Conservation (phyloP, 148 eudicot species). For the Fallopia convolvulus region DNA sequence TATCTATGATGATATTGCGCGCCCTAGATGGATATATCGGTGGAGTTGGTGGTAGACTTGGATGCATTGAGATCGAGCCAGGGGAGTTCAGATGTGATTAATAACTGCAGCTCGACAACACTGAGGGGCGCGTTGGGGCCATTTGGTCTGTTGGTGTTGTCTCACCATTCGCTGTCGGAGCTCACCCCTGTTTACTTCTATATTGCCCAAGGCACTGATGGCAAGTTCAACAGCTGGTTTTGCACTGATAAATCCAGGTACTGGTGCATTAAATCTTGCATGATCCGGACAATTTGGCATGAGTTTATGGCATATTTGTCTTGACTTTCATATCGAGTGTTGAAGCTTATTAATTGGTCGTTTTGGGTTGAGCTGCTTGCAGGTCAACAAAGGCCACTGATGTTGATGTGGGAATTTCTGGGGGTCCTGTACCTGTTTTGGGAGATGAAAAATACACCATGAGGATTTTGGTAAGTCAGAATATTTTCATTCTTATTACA, state of each 20-base stretch:
- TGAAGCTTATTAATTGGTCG: too few relatives aligned
- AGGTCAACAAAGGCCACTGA: conserved; percentile 65
- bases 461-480: conserved; percentile 49
- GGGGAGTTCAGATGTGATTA: conserved; percentile 26
- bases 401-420: conserved; percentile 52
- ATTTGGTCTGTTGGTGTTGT: conserved; percentile 72
- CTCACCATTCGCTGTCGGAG: conserved; percentile 61
- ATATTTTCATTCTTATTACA: too few relatives aligned
- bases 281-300: too few relatives aligned
- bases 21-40: conserved; percentile 54
- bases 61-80: conserved; percentile 20
- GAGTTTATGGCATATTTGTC: too few relatives aligned
- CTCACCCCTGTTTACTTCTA: conserved; percentile 77
- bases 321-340: too few relatives aligned
- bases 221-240: conserved; percentile 47
- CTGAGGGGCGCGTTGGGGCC: conserved; percentile 64
- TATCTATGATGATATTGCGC: background rate
- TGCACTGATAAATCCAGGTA: conserved; percentile 83
- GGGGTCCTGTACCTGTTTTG: conserved; percentile 63
- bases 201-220: conserved; percentile 48
- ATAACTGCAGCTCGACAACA: conserved; percentile 53
- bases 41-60: conserved; percentile 52
- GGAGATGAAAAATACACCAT: conserved; percentile 54
- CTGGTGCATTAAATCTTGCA: too few relatives aligned
- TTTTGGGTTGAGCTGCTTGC: background rate